Conservation (phyloP, 768 basidiomycete genomes). For the Antrodiella citrinella region DNA sequence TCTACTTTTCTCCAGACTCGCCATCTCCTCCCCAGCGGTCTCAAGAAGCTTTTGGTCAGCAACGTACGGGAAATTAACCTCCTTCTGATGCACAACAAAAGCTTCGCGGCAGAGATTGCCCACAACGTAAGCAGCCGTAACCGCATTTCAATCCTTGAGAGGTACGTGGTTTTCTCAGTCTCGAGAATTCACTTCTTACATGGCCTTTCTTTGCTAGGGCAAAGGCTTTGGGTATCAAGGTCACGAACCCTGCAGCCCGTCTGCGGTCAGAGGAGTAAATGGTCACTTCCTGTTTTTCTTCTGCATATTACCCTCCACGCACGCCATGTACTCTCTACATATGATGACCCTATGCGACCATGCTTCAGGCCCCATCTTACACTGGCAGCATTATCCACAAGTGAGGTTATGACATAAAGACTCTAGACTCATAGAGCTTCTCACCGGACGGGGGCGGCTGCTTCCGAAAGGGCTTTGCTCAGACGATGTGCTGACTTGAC, state of each 20-base stretch:
- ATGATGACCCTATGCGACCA: slow-evolving; percentile 44
- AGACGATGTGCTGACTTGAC: not conserved
- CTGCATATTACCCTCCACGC: slow-evolving; percentile 28
- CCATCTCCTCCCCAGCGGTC: slow-evolving; percentile 91
- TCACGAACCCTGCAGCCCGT: slow-evolving; percentile 88
- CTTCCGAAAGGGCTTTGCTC: not conserved
- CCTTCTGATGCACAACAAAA: slow-evolving; percentile 97
- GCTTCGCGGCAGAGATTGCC: slow-evolving; percentile 92
- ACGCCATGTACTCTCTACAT: slow-evolving; percentile 42
- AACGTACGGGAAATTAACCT: slow-evolving; percentile 92
- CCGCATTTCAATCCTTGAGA: slow-evolving; percentile 83
- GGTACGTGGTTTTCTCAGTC: slow-evolving; percentile 36
- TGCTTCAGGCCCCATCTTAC: slow-evolving; percentile 36
- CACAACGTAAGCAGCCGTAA: slow-evolving; percentile 95
- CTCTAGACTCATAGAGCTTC: not conserved
- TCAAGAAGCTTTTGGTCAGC: slow-evolving; percentile 92
- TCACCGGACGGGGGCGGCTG: not conserved
- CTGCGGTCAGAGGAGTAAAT: slow-evolving; percentile 86
- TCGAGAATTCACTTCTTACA: no score
- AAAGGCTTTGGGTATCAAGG: slow-evolving; percentile 81
- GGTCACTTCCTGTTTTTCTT: slow-evolving; percentile 27
- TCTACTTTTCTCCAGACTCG: slow-evolving; percentile 59
- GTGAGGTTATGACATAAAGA: no score
- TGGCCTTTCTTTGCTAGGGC: slow-evolving; percentile 39
- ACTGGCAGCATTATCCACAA: no score